Evolutionary conservation across 441 rosid species (phyloP).

Genomic region (Francoa sonchifolia): DNA sequence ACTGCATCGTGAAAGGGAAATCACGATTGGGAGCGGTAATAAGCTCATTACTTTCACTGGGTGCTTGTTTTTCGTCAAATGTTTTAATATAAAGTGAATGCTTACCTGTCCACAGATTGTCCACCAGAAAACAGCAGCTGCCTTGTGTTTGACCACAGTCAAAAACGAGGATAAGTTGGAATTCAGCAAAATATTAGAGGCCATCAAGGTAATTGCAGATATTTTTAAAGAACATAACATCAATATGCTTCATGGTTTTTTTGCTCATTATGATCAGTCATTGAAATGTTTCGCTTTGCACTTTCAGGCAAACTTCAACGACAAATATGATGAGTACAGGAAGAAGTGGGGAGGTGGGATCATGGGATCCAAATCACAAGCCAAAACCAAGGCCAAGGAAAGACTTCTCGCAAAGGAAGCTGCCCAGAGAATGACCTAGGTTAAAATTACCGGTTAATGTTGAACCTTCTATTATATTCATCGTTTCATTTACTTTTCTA

Average conservation of each 20-base stretch:
- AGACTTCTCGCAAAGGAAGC: constrained; percentile 71
- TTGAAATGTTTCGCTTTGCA: neutral
- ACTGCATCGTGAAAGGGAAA: constrained; percentile 89
- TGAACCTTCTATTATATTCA: too few species aligned
- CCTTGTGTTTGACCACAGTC: constrained; percentile 65
- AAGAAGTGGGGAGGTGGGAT: constrained; percentile 96
- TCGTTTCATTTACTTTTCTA: too few species aligned
- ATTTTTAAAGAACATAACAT: too few species aligned
- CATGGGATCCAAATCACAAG: constrained; percentile 90
- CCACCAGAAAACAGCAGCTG: constrained; percentile 79
- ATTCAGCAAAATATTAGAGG: constrained; percentile 71
- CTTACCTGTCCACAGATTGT: constrained; percentile 42
- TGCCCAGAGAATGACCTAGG: constrained; percentile 60
- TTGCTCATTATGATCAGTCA: neutral
- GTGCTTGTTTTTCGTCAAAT: neutral
- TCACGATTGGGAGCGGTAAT: constrained; percentile 75
- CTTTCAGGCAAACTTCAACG: constrained; percentile 69
- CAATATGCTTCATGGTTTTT: neutral
- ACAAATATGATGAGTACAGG: constrained; percentile 73
- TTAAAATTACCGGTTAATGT: too few species aligned
- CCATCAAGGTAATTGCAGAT: too few species aligned
- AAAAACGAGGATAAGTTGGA: constrained; percentile 73
- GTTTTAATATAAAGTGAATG: neutral
- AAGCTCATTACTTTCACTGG: neutral
- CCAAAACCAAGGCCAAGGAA: constrained; percentile 70